Evolutionary conservation across 306 rosid species (phyloP), one percentile per base, ranked within the genome.

Genomic region (Gastrolobium bilobum): DNA sequence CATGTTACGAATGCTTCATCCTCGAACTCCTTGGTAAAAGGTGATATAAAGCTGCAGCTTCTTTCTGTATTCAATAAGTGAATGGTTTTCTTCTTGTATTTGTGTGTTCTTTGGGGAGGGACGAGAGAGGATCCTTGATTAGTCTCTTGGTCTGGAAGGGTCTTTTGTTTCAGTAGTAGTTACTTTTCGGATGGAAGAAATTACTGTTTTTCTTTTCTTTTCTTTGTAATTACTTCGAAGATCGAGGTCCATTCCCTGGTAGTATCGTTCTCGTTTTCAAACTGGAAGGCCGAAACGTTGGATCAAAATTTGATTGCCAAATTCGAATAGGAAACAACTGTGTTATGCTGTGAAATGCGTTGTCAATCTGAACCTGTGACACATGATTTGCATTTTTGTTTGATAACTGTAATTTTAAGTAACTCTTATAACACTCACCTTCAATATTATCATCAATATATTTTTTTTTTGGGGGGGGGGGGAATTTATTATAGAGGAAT

Each of bases 1-100:
- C 68, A 9, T 79, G 75, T 73, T 52, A 68, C 42, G 65, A 80
- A 79, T 75, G 52, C 38, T 43, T 57, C 58, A 52, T 79, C 75
- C 84, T 51, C 5, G 54, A 66, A 67, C 47, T 51, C 48, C 72
- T 63, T 14, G 76, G 78, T 74, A 51, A 67, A 50, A 60, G 66
- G 67, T 59, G 73, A 51, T 75, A 38, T 73, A 20, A 60, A 79
- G 51, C 53, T 78, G 62, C 53, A 39, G 47, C 78, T 84, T 80
- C 73, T 82, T 79, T 65, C 67, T 75, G 73, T 34, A 40, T 79
- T 33, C 46, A 39, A 52, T 47, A 40, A 57, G 67, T n/a, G 5
- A 31, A 61, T 73, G 50, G 59, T 56, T 64, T 71, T 79, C 64
- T 38, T 64, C 50, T 43, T 57, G n/a, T 79, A 53, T 15, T 35